phyloP scores from a whole-genome alignment of 176 grass and related monocot species.

The Musa itinerans region DNA sequence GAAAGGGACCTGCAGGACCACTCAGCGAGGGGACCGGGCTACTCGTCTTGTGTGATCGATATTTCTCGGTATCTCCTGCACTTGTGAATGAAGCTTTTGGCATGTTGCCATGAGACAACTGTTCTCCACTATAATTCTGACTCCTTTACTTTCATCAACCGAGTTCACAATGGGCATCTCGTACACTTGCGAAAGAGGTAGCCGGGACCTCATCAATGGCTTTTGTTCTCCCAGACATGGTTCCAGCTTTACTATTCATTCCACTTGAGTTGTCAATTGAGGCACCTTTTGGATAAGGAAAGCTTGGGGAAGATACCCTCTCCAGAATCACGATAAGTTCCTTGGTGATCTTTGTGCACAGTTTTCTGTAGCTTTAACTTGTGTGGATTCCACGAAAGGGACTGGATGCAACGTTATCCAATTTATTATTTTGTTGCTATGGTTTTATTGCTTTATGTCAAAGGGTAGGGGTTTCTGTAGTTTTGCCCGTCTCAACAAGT shows the following conservation, averaged over 20 bases:
- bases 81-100: not conserved
- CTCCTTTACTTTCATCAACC: not conserved
- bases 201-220: not conserved
- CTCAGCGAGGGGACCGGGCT: not conserved
- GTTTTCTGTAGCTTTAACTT: not conserved
- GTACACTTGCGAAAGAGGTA: not conserved
- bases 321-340: no score
- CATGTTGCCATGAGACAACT: not conserved
- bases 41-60: not conserved
- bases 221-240: not conserved
- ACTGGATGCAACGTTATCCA: not conserved
- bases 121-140: not conserved
- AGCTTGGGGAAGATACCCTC: not conserved
- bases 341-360: not conserved
- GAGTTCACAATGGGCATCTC: not conserved
- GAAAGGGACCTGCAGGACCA: not conserved
- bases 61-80: no score
- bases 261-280: not conserved
- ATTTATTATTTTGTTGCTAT: not conserved
- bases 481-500: no score
- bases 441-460: not conserved
- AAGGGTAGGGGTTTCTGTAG: not conserved
- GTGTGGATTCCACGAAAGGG: not conserved
- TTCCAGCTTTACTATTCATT: no score
- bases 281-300: not conserved